Conservation (phyloP, 805 yeast species). For the Starmerella apis region DNA sequence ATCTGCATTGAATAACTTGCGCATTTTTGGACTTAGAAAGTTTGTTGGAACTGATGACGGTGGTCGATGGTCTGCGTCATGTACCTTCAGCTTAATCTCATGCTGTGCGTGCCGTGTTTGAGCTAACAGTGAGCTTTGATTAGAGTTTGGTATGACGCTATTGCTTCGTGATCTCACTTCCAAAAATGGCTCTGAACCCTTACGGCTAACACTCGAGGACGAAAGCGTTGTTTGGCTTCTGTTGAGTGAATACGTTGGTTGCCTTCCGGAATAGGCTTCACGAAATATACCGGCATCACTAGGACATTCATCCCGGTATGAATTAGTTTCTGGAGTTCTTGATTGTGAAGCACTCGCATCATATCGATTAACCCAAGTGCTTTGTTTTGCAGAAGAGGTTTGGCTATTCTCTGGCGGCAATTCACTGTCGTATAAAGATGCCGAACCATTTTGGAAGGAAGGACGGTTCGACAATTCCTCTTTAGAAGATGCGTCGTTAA, state of each 20-base stretch:
- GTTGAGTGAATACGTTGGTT: too few species aligned
- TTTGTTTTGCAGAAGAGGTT: neutral
- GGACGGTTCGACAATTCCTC: neutral
- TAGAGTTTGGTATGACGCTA: neutral
- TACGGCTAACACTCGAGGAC: too few species aligned
- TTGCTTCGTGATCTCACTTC: too few species aligned
- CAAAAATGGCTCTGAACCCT: too few species aligned
- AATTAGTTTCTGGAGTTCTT: too few species aligned
- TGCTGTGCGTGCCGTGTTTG: slow-evolving; percentile 4
- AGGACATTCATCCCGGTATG: too few species aligned
- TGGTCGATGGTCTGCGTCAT: slow-evolving; percentile 14
- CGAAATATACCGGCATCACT: too few species aligned
- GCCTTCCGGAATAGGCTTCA: too few species aligned
- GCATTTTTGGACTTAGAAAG: slow-evolving; percentile 6
- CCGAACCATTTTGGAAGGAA: neutral
- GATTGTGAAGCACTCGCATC: too few species aligned
- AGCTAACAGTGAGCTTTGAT: neutral
- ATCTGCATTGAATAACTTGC: slow-evolving; percentile 14
- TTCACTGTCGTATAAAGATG: too few species aligned
- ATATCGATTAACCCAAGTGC: too few species aligned
- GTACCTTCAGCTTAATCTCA: slow-evolving; percentile 8
- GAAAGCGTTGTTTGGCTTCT: too few species aligned
- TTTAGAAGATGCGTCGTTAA: neutral
- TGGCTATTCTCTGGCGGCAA: neutral
- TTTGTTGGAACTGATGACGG: slow-evolving; percentile 14